These are phyloP conservation scores for Gautieria morchelliformis DNA, from an alignment of 768 basidiomycete genomes.

Conservation along the genomic window DNA sequence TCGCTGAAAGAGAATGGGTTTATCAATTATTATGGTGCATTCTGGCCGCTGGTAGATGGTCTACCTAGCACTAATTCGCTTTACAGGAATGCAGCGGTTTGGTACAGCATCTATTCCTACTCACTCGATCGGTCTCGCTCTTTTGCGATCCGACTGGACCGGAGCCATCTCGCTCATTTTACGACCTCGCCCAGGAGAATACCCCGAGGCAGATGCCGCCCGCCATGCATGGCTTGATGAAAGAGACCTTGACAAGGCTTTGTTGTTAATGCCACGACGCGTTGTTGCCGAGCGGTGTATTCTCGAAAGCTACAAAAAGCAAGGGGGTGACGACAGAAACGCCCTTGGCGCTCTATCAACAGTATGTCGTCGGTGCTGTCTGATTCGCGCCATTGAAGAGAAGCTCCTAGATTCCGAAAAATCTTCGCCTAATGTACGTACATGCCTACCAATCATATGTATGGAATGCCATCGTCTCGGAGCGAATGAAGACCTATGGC, in stretches of 20 bases:
- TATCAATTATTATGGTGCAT: slow-evolving; percentile 91
- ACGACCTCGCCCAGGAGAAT: slow-evolving; percentile 77
- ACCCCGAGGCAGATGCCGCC: slow-evolving; percentile 80
- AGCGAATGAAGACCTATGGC: slow-evolving; percentile 77
- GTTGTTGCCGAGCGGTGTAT: slow-evolving; percentile 92
- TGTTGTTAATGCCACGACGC: slow-evolving; percentile 79
- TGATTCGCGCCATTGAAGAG: background rate
- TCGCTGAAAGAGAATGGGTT: slow-evolving; percentile 81
- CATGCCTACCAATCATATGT: slow-evolving; percentile 98
- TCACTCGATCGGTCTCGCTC: slow-evolving; percentile 84
- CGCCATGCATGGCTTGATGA: slow-evolving; percentile 86
- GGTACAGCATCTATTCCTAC: slow-evolving; percentile 95
- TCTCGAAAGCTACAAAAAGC: slow-evolving; percentile 81
- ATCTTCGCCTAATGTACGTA: slow-evolving; percentile 93
- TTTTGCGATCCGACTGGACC: slow-evolving; percentile 87
- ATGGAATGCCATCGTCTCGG: slow-evolving; percentile 96
- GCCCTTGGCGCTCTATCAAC: slow-evolving; percentile 83
- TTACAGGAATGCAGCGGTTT: slow-evolving; percentile 92
- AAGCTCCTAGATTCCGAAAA: slow-evolving; percentile 73
- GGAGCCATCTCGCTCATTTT: slow-evolving; percentile 77
- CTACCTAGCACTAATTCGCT: background rate
- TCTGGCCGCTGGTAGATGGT: background rate
- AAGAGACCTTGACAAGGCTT: slow-evolving; percentile 67
- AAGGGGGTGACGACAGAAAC: slow-evolving; percentile 67
- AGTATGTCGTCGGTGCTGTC: slow-evolving; percentile 30